Evolutionary conservation across 805 yeast genomes (phyloP), one percentile per base, ranked within the genome.

Genomic region (Myxozyma sirexii): DNA sequence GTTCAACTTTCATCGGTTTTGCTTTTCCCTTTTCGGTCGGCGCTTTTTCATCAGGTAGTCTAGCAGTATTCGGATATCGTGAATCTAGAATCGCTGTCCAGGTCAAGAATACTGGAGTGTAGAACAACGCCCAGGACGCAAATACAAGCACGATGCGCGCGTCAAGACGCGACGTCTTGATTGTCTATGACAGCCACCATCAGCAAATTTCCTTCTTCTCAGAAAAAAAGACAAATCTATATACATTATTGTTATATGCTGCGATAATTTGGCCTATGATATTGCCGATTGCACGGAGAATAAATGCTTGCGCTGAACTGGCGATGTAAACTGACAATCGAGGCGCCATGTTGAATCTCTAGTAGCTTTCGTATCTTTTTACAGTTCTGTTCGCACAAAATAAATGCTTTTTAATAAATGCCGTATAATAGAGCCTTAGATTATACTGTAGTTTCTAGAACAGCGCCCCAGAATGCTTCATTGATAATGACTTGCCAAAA

Each of bases 61-160:
- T 47, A 3, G 26, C 41, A 17, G 26, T 29, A 23, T 47, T 54
- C 1, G 61, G 60, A 29, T 15, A 55, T 38, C 19, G 19, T 19
- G 17, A 15, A n/a, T 57, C 61, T 8, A 57, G 48, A 27, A 53
- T 10, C 35, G 49, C 7, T 27, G 21, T 57, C 61, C 61, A 57
- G 13, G 38, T 45, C 13, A 57, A 17, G 19, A 54, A 48, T 13
- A 57, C 26, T 19, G 61, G 61, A 19, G 61, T 54, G 19, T 57
- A 49, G 17, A 57, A 31, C 4, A 57, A 13, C 13, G 53, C 58
- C 61, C 61, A 57, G 6, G 39, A 27, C 3, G 57, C 59, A 35
- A 57, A 57, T 4, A 38, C 58, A 10, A 46, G 15, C 13, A 56
- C 43, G 3, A 49, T 39, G 7, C 23, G n/a, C 13, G 13, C 13